These are phyloP conservation scores for Smallanthus sonchifolius DNA, from an alignment of 129 eudicot genomes.

Conservation along the genomic window DNA sequence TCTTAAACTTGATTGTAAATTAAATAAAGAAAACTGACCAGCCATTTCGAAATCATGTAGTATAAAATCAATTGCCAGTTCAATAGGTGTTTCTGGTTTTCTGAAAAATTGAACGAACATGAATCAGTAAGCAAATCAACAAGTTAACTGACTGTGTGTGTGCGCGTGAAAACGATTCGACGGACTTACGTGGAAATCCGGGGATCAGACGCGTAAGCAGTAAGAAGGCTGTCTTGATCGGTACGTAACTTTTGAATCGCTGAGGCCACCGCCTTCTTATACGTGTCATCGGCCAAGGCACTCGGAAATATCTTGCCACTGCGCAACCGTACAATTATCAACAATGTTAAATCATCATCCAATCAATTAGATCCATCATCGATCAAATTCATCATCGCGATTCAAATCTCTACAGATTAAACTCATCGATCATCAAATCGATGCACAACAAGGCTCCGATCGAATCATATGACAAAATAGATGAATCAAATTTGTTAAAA, in stretches of 20 bases:
- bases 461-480: too few relatives aligned
- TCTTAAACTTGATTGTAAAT: too few relatives aligned
- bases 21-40: constrained; percentile 37
- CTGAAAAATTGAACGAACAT: constrained; percentile 15
- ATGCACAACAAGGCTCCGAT: too few relatives aligned
- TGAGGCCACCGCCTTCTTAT: constrained; percentile 80
- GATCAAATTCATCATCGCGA: too few relatives aligned
- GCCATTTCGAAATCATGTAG: constrained; percentile 99
- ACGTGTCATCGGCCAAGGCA: constrained; percentile 69
- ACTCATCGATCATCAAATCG: too few relatives aligned
- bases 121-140: too few relatives aligned
- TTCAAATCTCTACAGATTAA: too few relatives aligned
- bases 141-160: background rate
- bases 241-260: constrained; percentile 60
- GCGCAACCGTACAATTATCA: background rate
- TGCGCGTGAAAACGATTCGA: constrained; percentile 8
- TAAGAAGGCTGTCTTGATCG: constrained; percentile 22
- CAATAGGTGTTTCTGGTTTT: constrained; percentile 72
- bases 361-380: too few relatives aligned
- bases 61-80: constrained; percentile 88
- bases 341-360: background rate
- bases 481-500: too few relatives aligned
- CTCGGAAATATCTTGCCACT: constrained; percentile 92
- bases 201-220: constrained; percentile 25
- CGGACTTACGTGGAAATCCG: constrained; percentile 38